A percentile compares a stretch with the other conserved stretches of the same genome.
Conservation (phyloP, 306 rosid species). For the Dryas alaskensis region DNA sequence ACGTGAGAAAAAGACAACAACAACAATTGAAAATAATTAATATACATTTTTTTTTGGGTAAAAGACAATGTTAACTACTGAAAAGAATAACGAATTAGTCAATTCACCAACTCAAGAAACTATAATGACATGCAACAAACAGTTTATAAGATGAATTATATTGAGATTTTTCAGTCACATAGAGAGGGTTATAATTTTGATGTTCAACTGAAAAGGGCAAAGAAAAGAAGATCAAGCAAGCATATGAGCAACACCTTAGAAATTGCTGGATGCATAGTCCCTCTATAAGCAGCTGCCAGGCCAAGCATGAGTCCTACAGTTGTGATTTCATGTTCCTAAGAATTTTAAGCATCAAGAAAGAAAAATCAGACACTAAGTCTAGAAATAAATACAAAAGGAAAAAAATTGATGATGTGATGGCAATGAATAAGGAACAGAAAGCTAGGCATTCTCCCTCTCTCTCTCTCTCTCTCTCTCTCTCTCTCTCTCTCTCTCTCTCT, state of each 20-base stretch:
- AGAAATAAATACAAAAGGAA: background rate
- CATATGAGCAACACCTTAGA: constrained; percentile 58
- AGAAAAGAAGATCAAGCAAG: background rate
- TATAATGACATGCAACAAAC: background rate
- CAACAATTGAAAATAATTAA: background rate
- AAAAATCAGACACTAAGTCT: background rate
- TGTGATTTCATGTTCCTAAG: constrained; percentile 92
- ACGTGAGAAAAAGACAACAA: background rate
- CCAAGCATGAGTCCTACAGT: constrained; percentile 94
- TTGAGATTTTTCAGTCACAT: background rate
- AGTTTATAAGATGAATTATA: background rate
- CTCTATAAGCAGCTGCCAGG: constrained; percentile 90
- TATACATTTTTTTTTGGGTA: too few species aligned
- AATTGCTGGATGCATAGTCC: constrained; percentile 90
- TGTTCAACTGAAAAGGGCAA: background rate
- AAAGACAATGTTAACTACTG: background rate
- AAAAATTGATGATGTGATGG: background rate
- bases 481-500: too few species aligned
- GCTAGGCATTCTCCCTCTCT: background rate
- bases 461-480: background rate
- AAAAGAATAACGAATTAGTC: background rate
- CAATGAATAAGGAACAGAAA: constrained; percentile 10
- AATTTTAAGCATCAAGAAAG: constrained; percentile 31
- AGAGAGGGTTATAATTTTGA: background rate
- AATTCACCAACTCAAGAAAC: background rate